Evolutionary conservation across 352 stramenopile species (phyloP).

Genomic region (Pythium apleroticum): DNA sequence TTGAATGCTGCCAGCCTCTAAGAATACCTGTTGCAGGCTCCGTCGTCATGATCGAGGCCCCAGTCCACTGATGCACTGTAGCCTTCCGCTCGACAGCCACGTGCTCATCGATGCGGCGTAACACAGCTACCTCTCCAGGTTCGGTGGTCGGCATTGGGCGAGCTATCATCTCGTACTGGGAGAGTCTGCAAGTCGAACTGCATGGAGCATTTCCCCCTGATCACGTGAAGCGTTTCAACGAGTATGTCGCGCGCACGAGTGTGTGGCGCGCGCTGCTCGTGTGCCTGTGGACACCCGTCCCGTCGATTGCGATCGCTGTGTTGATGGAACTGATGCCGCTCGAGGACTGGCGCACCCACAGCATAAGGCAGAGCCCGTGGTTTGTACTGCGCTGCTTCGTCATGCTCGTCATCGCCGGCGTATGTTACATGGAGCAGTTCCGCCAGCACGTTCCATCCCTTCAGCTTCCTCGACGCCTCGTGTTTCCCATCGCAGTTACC

Average conservation of each 20-base stretch:
- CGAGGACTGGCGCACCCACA: conserved; percentile 8
- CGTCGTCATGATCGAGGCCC: too few relatives aligned
- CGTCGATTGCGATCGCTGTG: conserved; percentile 10
- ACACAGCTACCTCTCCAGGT: too few relatives aligned
- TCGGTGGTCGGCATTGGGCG: too few relatives aligned
- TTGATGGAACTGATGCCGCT: conserved; percentile 1
- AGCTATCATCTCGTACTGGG: too few relatives aligned
- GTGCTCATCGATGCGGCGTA: too few relatives aligned
- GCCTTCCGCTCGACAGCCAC: too few relatives aligned
- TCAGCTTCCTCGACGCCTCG: conserved; percentile 4
- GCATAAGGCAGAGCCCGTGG: neutral
- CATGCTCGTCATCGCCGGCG: neutral
- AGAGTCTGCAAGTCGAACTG: conserved; percentile 29
- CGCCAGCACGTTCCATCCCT: conserved; percentile 13
- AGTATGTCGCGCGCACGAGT: conserved; percentile 13
- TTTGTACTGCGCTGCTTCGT: conserved; percentile 6
- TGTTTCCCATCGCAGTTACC: neutral
- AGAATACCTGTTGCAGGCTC: too few relatives aligned
- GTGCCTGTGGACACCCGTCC: conserved; percentile 21
- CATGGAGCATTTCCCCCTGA: conserved; percentile 32
- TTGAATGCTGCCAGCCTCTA: too few relatives aligned
- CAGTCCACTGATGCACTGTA: too few relatives aligned
- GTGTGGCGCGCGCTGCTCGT: conserved; percentile 1
- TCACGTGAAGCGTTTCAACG: conserved; percentile 19
- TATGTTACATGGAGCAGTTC: conserved; percentile 18